Evolutionary conservation across 371 early-diverging fungal species (phyloP), one percentile per base, ranked within the genome.

Genomic region (Fennellomyces sp.): DNA sequence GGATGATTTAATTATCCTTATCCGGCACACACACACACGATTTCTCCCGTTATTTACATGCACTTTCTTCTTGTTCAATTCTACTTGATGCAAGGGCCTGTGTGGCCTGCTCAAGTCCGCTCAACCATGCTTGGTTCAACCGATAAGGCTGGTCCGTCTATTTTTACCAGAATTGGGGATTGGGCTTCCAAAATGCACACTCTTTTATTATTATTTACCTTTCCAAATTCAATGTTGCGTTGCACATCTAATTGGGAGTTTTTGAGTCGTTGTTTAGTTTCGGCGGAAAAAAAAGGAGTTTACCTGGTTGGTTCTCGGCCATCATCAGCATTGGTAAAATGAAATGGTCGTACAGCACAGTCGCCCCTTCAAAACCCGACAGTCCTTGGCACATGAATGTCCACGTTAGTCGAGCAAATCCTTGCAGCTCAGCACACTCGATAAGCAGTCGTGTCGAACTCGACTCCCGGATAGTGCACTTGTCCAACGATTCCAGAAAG

Each of bases 301-400:
- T 45, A 45, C 45, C 51, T 50, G 51, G 51, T 28, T 30, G 28
- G 29, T 50, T 31, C 17, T 29, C 13, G 23, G 27, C 23, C 17
- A 54, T 23, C 26, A 26, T 52, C 13, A 65, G 11, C 41, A 65
- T 17, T 21, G 66, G 66, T 4, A 36, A 19, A 4, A 61, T 60
- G 26, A 65, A 65, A 21, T 60, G 57, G 15, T 60, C 56, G 19
- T 60, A 65, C 31, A 60, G 28, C 3, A 59, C 52, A 5, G 19
- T 25, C 12, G 61, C 28, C 13, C 47, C 60, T 41, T 50, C 54
- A n/a, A 36, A 25, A 27, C 17, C 26, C 2, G 33, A 17, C 12
- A 45, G 23, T 45, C 7, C 0, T 29, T 29, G 6, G 35, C 66
- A 60, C 17, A n/a, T 12, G 30, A 65, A 65, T 17, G 57, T 38